Base-by-base conservation (phyloP, 2,329 filamentous ascomycete genomes). In the Metarhizium guizhouense region DNA sequence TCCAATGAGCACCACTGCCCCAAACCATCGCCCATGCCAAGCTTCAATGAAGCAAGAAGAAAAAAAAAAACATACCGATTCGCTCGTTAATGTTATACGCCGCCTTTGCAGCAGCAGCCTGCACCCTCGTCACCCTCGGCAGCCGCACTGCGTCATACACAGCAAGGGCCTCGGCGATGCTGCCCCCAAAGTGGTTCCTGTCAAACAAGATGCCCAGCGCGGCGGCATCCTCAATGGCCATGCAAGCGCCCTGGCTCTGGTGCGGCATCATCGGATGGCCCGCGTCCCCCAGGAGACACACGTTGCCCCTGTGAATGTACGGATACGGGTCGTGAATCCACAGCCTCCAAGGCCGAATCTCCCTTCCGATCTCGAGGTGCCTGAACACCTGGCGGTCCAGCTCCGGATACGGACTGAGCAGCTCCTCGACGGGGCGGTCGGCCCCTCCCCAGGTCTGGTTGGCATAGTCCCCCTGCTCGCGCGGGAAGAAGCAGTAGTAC, bases 401-500 rank as follows among this genome's bases (percentile, higher is more conserved):
- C 30, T 80, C 71, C 0, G 81, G 82, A 57, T 81, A 88, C 0
- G 81, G 81, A 0, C 73, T 76, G 5, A 87, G 72, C 0, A 88
- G 71, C 59, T 86, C 81, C 55, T 83, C 80, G 0, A 82, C 73
- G 0, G 80, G 76, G 2, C 69, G 65, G 6, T 74, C 75, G 30
- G 79, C 77, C 0, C 72, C 72, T 0, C 77, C 81, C 83, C 84
- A 87, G 10, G 74, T 76, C 54, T 87, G 83, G 47, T 71, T 79
- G 3, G 76, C 74, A 64, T 83, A 87, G 64, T 87, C 82, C 6
- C 81, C 81, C 57, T 76, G 68, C 10, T 60, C 61, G 51, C 66
- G 75, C 0, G 83, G 78, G 66, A 85, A 87, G 74, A 87, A 86
- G 70, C 83, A 86, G 70, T 88, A 88, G 70, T 85, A 88, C 0